Evolutionary conservation across 495 filamentous ascomycete species (phyloP).

Genomic region (Aspergillus funiculosus): DNA sequence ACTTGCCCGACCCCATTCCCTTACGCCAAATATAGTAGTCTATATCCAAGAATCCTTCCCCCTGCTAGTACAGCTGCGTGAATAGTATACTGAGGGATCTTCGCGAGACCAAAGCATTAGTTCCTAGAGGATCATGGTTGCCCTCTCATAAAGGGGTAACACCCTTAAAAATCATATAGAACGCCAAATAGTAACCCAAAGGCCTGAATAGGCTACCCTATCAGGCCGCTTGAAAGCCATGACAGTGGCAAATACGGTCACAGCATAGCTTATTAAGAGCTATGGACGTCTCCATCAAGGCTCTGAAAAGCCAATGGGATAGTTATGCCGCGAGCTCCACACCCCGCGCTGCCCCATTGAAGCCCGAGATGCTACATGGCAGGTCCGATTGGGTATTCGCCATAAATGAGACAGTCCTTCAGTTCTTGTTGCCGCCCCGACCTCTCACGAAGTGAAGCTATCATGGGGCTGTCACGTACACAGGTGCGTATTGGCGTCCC

Average conservation of each 20-base stretch:
- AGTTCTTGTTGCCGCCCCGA: neutral
- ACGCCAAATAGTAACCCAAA: neutral
- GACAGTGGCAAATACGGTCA: conserved; percentile 13
- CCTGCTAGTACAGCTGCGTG: no score
- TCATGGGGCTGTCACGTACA: neutral
- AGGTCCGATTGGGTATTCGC: conserved; percentile 9
- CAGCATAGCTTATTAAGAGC: neutral
- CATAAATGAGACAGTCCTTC: conserved; percentile 2
- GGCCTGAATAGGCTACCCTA: neutral
- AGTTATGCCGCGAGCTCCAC: conserved; percentile 1
- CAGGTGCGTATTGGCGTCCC: neutral
- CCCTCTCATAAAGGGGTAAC: no score
- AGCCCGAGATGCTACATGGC: conserved; percentile 9
- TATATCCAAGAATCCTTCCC: no score
- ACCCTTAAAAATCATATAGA: no score
- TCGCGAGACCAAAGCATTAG: no score
- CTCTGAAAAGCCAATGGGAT: conserved; percentile 2
- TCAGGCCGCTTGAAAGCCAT: neutral
- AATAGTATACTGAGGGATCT: no score
- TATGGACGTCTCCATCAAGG: neutral
- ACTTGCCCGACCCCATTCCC: no score
- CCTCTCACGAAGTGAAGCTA: neutral
- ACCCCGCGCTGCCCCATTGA: conserved; percentile 4
- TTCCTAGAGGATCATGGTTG: no score
- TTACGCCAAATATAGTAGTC: no score